Evolutionary conservation across 805 yeast species (phyloP).

Genomic region (Barnettozyma sucrosica): DNA sequence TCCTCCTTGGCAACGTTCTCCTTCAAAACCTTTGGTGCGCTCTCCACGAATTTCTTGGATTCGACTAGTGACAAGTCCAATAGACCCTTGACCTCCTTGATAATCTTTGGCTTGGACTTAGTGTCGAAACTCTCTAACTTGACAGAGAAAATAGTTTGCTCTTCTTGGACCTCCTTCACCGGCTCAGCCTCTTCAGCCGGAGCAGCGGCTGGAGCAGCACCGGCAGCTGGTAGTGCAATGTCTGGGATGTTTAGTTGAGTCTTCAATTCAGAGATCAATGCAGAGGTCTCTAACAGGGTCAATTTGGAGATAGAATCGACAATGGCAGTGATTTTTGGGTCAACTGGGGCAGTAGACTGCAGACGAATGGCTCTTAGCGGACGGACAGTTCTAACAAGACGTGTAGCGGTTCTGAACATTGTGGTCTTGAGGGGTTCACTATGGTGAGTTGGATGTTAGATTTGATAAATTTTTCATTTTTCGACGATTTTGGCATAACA

Average conservation of each 20-base stretch:
- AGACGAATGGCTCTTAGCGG: slow-evolving; percentile 25
- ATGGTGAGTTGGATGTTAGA: neutral
- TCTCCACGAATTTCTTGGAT: slow-evolving; percentile 95
- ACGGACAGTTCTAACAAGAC: slow-evolving; percentile 17
- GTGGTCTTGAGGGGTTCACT: neutral
- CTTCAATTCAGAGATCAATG: slow-evolving; percentile 74
- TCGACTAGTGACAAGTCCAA: slow-evolving; percentile 92
- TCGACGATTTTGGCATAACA: neutral
- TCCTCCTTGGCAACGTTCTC: slow-evolving; percentile 97
- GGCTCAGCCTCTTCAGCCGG: slow-evolving; percentile 71
- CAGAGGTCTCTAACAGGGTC: slow-evolving; percentile 90
- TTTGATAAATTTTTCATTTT: slow-evolving; percentile 1
- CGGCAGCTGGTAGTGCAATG: slow-evolving; percentile 76
- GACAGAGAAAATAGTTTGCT: slow-evolving; percentile 86
- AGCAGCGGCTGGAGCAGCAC: slow-evolving; percentile 54
- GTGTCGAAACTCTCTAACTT: slow-evolving; percentile 93
- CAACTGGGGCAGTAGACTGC: slow-evolving; percentile 53
- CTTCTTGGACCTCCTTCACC: slow-evolving; percentile 73
- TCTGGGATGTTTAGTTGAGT: slow-evolving; percentile 88
- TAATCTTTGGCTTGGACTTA: slow-evolving; percentile 93
- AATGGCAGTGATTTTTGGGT: slow-evolving; percentile 80
- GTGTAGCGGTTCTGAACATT: slow-evolving; percentile 11
- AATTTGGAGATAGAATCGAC: slow-evolving; percentile 88
- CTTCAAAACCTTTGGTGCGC: slow-evolving; percentile 94
- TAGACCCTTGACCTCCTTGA: slow-evolving; percentile 91